Evolutionary conservation across 371 early-diverging fungal species (phyloP), one percentile per base, ranked within the genome.

Genomic region (Funneliformis caledonium): DNA sequence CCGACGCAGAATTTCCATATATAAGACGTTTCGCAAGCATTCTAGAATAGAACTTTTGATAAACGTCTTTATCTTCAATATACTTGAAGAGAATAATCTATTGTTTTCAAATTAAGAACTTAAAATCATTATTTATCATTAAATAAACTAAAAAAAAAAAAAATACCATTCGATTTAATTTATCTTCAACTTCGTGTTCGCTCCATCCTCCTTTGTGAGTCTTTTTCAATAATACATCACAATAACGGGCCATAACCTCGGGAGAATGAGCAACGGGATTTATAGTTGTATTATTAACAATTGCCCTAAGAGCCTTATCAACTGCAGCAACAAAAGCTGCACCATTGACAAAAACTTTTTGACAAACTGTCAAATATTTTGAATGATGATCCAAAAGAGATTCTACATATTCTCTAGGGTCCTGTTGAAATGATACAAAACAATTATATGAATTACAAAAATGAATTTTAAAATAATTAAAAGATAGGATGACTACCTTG

Each of bases 1-100:
- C 92, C 19, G 91, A 92, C 33, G 90, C 88, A n/a, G 93, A 93
- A 4, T 88, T 86, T 12, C 88, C 89, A 84, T 92, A 88, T n/a
- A 96, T 92, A 22, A 96, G 86, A 50, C 96, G 92, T 80, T 93
- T 93, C 45, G 95, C 94, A 70, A 96, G 85, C 83, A 90, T 87
- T 43, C 92, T 89, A 2, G 93, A 90, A 82, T 96, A 96, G 78
- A 94, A 93, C 86, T 95, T 94, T 85, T 95, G 95, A 85, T 93
- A 96, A 6, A 96, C 91, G 83, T 96, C 96, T 85, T 96, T 96
- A 84, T 96, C 96, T 64, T 96, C 95, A 48, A 96, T 89, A 80
- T 94, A 96, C 83, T 93, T 92, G 86, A 95, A 96, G 14, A 96
- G 84, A 10, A 77, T 37, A 65, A 65, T 65, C 67, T 16, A 65